Base-by-base conservation (phyloP, 805 yeast species). In the Blastobotrys peoriensis region DNA sequence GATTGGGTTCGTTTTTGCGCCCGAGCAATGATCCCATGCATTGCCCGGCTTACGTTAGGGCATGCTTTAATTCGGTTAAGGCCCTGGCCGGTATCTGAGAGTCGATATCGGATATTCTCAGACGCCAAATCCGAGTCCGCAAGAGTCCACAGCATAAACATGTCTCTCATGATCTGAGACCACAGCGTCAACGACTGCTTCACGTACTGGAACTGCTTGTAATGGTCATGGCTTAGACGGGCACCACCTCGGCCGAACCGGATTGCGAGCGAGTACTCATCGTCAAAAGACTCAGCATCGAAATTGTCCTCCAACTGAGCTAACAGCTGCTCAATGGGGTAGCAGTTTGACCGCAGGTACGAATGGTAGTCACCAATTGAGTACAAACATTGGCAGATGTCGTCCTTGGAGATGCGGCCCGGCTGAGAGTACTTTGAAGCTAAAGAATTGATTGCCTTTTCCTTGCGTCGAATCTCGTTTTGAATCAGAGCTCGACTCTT, bases 321-420 rank as follows among this genome's bases (percentile, higher is more conserved):
- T 19, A 81, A 62, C 76, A 83, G 81, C 52, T 81, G 68, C 41
- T 71, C 66, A 20, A 83, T 82, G 4, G 94, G 91, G 33, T 73
- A 66, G 49, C 84, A 70, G 56, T 84, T 84, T 45, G 84, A 73
- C 46, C 80, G 75, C 2, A 83, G 72, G 54, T 83, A 84, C 0
- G 88, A 75, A 55, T 82, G 81, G 64, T 79, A 83, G 59, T 84
- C 94, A 33, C 91, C 89, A 41, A 84, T 76, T 1, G 93, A 84
- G 58, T 84, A 84, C 17, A 84, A 59, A 3, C 81, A 78, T 54
- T 81, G 87, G 33, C 85, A 70, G n/a, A 83, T 71, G 38, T 80
- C 83, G 41, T 83, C 89, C 45, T 70, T 73, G 16, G 71, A 51
- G 38, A 74, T 66, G n/a, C 57, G 59, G 3, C 56, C 44, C 15